Conservation (phyloP, 495 filamentous ascomycete genomes). For the Talaromyces liani region DNA sequence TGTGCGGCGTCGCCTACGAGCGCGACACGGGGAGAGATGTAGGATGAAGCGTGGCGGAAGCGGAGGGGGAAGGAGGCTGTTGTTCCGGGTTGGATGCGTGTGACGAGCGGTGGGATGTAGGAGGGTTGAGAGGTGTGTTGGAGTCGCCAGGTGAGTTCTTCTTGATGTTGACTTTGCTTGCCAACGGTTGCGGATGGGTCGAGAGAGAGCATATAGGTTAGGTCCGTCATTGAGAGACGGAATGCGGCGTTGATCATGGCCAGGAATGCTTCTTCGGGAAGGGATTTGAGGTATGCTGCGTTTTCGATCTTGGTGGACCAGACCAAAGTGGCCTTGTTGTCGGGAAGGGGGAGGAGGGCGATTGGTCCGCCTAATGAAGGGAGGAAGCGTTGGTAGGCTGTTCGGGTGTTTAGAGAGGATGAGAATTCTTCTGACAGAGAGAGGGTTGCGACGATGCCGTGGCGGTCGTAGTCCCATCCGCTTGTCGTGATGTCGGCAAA, state of each 20-base stretch:
- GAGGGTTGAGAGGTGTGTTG: conserved; percentile 52
- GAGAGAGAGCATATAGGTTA: conserved; percentile 68
- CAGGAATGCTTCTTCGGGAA: conserved; percentile 63
- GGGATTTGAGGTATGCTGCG: conserved; percentile 70
- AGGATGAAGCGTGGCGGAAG: conserved; percentile 85
- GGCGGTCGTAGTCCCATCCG: conserved; percentile 89
- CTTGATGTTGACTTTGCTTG: conserved; percentile 40
- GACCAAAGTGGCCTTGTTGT: conserved; percentile 73
- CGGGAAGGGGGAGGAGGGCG: conserved; percentile 82
- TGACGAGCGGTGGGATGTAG: conserved; percentile 49
- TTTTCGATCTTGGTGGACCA: conserved; percentile 83
- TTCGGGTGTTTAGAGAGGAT: conserved; percentile 36
- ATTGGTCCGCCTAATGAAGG: conserved; percentile 74
- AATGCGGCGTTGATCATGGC: conserved; percentile 94
- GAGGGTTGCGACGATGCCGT: conserved; percentile 87
- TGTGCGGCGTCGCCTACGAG: conserved; percentile 93
- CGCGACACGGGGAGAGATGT: conserved; percentile 80
- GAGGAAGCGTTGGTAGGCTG: conserved; percentile 92
- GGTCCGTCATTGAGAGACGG: conserved; percentile 67
- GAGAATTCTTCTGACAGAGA: conserved; percentile 46
- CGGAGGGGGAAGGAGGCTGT: conserved; percentile 85
- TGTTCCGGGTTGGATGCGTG: conserved; percentile 67
- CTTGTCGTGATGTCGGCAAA: conserved; percentile 79
- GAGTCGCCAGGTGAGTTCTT: conserved; percentile 75
- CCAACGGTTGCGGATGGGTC: conserved; percentile 26